phyloP scores from a whole-genome alignment of 176 grass and related monocot genomes.

The Rhynchospora tenuis region DNA sequence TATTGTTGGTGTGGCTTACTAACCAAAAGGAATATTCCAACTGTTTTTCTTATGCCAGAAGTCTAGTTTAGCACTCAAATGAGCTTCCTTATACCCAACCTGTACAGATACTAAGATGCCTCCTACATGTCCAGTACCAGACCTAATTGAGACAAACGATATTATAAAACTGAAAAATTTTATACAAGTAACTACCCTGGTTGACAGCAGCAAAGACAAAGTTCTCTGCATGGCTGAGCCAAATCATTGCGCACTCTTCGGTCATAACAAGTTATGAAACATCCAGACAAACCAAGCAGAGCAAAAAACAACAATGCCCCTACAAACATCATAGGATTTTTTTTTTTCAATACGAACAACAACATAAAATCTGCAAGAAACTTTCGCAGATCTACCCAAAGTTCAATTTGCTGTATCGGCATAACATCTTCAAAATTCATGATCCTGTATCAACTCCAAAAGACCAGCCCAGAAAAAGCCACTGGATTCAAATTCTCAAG shows the following conservation, averaged over 20 bases:
- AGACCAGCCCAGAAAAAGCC: not conserved
- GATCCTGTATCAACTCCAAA: not conserved
- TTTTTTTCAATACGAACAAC: not conserved
- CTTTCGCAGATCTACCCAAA: not conserved
- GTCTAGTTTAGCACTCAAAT: not conserved
- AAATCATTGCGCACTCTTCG: conserved; percentile 85
- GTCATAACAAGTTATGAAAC: conserved; percentile 97
- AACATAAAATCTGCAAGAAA: not conserved
- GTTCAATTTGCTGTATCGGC: not conserved
- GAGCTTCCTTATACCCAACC: not conserved
- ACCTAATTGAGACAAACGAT: not conserved
- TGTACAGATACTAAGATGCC: not conserved
- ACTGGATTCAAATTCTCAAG: not conserved
- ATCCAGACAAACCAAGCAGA: conserved; percentile 87
- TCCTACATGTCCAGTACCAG: not conserved
- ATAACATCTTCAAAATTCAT: not conserved
- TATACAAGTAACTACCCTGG: conserved; percentile 57
- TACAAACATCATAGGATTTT: conserved; percentile 24
- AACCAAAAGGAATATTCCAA: not conserved
- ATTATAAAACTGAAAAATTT: not conserved
- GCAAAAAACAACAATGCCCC: conserved; percentile 92
- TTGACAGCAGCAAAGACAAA: conserved; percentile 97
- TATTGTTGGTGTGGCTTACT: not conserved
- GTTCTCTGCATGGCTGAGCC: conserved; percentile 88
- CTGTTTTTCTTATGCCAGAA: not conserved